Base-by-base conservation (phyloP, 2,329 filamentous ascomycete genomes). In the Juglanconis juglandina region DNA sequence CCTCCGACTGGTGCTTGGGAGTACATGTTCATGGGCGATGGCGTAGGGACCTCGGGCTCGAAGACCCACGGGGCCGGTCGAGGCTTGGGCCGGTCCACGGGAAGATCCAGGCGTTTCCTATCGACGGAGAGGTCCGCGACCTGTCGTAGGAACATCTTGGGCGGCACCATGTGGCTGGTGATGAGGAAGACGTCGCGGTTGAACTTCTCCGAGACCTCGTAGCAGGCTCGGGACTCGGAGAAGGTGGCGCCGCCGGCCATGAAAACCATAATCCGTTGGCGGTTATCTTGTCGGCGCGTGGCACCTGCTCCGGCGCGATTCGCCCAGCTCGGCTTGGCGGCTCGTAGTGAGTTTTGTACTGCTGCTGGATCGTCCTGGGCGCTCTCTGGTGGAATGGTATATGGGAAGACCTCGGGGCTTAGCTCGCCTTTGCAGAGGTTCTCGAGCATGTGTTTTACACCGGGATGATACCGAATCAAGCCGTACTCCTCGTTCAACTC, bases 161-260 rank as follows among this genome's bases (percentile, higher is more conserved):
- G 94, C 0, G 88, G 95, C 51, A 96, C 79, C 93, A 99, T 97
- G 71, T 99, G 95, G 32, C 90, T 93, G 0, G 91, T 95, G 17
- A 89, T 86, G 5, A 99, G 84, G 71, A 96, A 91, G n/a, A 98
- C 79, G 67, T 99, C 95, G 65, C 89, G 86, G 56, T 85, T 86
- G 51, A 86, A 86, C 53, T 86, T 79, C 56, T 87, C 83, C 2
- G 91, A 89, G 33, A 94, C 79, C 68, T 97, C 92, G 72, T 98
- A 98, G 76, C 95, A 99, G 11, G 87, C 84, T 34, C 95, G 87
- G 37, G 91, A 84, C 76, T 99, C 95, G 5, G 91, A 92, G 72
- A 94, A 96, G 0, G 95, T 98, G 24, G 95, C 95, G 49, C 95
- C 95, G 52, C 95, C 95, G 1, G 94, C 95, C 83, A 98, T 89